Percentiles rank a stretch among this genome's conserved stretches.
These are phyloP conservation scores for Liquidambar formosana DNA, from an alignment of 164 flowering plant genomes.

Conservation along the genomic window DNA sequence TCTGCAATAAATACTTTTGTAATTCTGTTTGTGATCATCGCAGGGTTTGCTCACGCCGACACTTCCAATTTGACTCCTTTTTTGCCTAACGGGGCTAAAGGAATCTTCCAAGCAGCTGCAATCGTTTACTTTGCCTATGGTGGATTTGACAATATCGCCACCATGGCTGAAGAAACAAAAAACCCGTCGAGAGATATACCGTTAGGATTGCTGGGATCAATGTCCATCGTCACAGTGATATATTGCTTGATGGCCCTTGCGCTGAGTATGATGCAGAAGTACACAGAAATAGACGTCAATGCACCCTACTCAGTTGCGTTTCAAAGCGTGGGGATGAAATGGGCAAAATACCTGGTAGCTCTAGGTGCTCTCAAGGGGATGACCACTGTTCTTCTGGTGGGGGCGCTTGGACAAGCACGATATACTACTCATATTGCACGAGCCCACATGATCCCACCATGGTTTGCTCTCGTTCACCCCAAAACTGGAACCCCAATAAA, in stretches of 20 bases:
- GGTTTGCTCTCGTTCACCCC: conserved; percentile 60
- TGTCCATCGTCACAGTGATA: conserved; percentile 52
- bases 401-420: conserved; percentile 58
- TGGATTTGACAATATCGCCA: conserved; percentile 62
- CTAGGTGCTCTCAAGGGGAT: conserved; percentile 65
- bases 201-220: conserved; percentile 60
- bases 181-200: conserved; percentile 68
- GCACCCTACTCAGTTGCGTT: conserved; percentile 66
- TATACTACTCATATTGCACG: conserved; percentile 68
- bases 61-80: conserved; percentile 47
- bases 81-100: conserved; percentile 41
- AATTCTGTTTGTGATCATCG: conserved; percentile 58
- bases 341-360: conserved; percentile 71
- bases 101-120: conserved; percentile 61
- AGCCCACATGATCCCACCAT: conserved; percentile 73
- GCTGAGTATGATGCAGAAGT: conserved; percentile 57
- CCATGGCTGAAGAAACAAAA: conserved; percentile 72
- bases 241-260: conserved; percentile 60
- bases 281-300: conserved; percentile 42
- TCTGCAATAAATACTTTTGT: conserved; percentile 42
- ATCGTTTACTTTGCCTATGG: conserved; percentile 62
- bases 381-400: conserved; percentile 65
- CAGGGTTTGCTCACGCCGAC: conserved; percentile 51
- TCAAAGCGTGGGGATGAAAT: conserved; percentile 56
- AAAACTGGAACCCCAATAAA: conserved; percentile 68